Evolutionary conservation across 345 rosid species (phyloP).

Genomic region (Populus euphratica): DNA sequence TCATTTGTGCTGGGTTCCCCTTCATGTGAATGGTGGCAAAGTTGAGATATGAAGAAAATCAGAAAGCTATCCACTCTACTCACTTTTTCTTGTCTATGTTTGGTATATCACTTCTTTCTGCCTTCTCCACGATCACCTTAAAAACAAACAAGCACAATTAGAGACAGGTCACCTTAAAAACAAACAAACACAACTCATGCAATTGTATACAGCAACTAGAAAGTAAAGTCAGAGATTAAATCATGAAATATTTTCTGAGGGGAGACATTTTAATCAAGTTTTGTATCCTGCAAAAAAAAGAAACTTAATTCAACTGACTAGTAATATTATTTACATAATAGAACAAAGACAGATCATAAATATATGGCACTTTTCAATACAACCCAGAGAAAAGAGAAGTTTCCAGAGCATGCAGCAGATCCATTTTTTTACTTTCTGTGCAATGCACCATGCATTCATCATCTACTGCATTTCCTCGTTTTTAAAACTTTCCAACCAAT

Average conservation of each 20-base stretch:
- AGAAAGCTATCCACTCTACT: constrained; percentile 13
- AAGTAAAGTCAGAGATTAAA: too few species aligned
- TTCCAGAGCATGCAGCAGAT: neutral
- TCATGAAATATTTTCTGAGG: neutral
- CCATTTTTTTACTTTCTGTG: neutral
- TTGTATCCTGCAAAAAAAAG: neutral
- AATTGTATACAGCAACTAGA: neutral
- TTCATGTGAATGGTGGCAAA: neutral
- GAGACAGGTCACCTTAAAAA: constrained; percentile 14
- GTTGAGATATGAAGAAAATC: neutral
- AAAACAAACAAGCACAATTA: constrained; percentile 9
- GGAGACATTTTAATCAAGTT: neutral
- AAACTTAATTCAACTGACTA: neutral
- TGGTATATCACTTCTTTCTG: constrained; percentile 91
- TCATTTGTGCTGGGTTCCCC: neutral
- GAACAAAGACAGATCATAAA: neutral
- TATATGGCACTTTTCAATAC: neutral
- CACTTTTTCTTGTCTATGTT: constrained; percentile 95
- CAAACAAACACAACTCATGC: neutral
- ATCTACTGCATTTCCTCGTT: neutral
- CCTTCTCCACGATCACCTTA: constrained; percentile 94
- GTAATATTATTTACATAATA: neutral
- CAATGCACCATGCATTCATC: neutral
- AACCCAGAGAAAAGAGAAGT: neutral
- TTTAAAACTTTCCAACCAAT: neutral